Base-by-base conservation (phyloP, 2,329 filamentous ascomycete genomes). In the Lasiodiplodia sp. region DNA sequence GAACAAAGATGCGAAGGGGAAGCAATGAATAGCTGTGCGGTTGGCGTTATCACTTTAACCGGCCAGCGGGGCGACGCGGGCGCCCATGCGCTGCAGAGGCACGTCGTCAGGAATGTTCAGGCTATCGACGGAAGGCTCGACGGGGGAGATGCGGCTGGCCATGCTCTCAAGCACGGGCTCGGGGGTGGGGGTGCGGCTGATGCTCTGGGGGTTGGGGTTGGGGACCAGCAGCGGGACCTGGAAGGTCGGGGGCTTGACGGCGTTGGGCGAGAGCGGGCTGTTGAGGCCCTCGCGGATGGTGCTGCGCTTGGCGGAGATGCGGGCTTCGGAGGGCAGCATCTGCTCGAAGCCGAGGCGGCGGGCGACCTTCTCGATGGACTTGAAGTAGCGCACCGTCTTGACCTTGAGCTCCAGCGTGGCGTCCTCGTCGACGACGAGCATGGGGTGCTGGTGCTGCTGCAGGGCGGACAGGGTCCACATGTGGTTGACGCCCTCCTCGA, bases 401-500 rank as follows among this genome's bases (percentile, higher is more conserved):
- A 80, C 81, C 72, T 81, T 80, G 53, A 85, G 75, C 74, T 86
- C 79, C 70, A 87, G 66, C 44, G 83, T 83, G 73, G 83, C 82
- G 76, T 95, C 92, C 74, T 95, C 92, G 74, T 96, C 93, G 56
- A 91, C 92, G 11, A 95, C 92, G 72, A 96, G 89, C 85, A 96
- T 89, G 66, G 92, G 90, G 74, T 94, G 91, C 3, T 89, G 90
- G 78, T 96, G 93, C 71, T 95, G 83, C 78, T 96, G 93, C 52
- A 96, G 84, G 67, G 88, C 89, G 10, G 92, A 95, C 7, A 96
- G 85, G 0, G 93, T 95, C 92, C 93, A 96, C 91, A 95, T 95
- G 81, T 96, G 93, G 79, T 94, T 95, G 70, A 96, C 87, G 37
- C 91, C 91, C 68, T 91, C 90, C 79, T 96, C 93, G 71, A 96